A percentile compares a stretch with the other conserved stretches of the same genome.
These are phyloP conservation scores for Annulohypoxylon stygium DNA, from an alignment of 495 filamentous ascomycete genomes.

Conservation along the genomic window DNA sequence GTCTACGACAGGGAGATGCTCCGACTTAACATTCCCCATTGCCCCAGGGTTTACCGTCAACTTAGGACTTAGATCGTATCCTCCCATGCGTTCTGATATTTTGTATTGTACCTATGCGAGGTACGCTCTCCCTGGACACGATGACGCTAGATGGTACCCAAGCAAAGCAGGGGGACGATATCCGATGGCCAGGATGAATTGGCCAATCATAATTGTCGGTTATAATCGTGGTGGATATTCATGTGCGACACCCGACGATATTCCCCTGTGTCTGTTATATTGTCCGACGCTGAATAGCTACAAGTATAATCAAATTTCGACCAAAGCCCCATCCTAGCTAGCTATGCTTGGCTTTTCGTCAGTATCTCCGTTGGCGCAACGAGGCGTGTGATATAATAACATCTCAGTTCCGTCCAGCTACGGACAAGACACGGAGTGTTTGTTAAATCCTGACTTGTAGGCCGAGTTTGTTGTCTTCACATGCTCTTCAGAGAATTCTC, in stretches of 20 bases:
- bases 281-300: constrained; percentile 22
- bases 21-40: constrained; percentile 28
- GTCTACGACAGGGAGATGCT: constrained; percentile 38
- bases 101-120: neutral
- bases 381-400: constrained; percentile 16
- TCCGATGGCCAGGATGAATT: constrained; percentile 37
- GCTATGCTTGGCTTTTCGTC: constrained; percentile 13
- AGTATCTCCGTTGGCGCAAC: constrained; percentile 9
- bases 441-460: neutral
- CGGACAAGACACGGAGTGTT: neutral
- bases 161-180: constrained; percentile 33
- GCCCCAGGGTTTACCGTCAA: constrained; percentile 13
- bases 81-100: neutral
- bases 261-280: constrained; percentile 25
- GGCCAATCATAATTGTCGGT: constrained; percentile 34
- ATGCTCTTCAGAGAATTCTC: constrained; percentile 23
- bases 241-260: constrained; percentile 37
- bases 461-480: constrained; percentile 39
- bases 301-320: constrained; percentile 12
- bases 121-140: constrained; percentile 23
- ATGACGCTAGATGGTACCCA: constrained; percentile 31
- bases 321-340: constrained; percentile 17
- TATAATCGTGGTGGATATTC: constrained; percentile 28
- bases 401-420: constrained; percentile 15
- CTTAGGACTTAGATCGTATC: constrained; percentile 6